phyloP scores from a whole-genome alignment of 2,329 filamentous ascomycete genomes.

The Hymenoscyphus fraxineus region DNA sequence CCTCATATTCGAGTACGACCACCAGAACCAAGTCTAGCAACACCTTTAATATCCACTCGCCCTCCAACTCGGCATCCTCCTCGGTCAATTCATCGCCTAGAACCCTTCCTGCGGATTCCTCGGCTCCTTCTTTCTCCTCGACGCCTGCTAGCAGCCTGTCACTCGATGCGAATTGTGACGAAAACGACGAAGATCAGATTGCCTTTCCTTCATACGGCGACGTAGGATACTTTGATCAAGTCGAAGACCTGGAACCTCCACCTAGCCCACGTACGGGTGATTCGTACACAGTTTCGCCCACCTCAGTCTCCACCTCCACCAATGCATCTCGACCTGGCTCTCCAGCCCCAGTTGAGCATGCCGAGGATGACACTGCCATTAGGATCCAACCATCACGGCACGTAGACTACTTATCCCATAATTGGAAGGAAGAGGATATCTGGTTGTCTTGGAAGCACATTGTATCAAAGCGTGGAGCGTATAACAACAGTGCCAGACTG shows the following conservation, averaged over 20 bases:
- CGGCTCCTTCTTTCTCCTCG: slow-evolving; percentile 55
- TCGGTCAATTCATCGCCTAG: slow-evolving; percentile 56
- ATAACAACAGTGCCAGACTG: slow-evolving; percentile 74
- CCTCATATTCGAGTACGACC: slow-evolving; percentile 45
- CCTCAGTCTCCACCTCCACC: slow-evolving; percentile 56
- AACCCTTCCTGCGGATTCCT: slow-evolving; percentile 47
- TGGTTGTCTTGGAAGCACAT: slow-evolving; percentile 98
- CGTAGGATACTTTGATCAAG: slow-evolving; percentile 32
- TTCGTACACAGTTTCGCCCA: slow-evolving; percentile 54
- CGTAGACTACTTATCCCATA: slow-evolving; percentile 90
- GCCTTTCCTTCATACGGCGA: slow-evolving; percentile 42
- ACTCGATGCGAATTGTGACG: slow-evolving; percentile 89
- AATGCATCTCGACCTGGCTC: slow-evolving; percentile 43
- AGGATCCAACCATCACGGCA: slow-evolving; percentile 67
- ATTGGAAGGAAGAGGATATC: slow-evolving; percentile 96
- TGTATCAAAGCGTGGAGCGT: slow-evolving; percentile 71
- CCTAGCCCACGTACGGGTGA: slow-evolving; percentile 47
- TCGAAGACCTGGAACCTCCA: slow-evolving; percentile 49
- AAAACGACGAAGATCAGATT: slow-evolving; percentile 72
- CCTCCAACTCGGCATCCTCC: slow-evolving; percentile 38
- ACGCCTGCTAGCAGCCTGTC: slow-evolving; percentile 60
- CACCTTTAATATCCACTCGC: slow-evolving; percentile 28
- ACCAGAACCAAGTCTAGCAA: slow-evolving; percentile 40
- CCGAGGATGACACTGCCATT: slow-evolving; percentile 51
- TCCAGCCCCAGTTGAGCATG: slow-evolving; percentile 25